These are phyloP conservation scores for Noccaea caerulescens DNA, from an alignment of 345 rosid genomes.

Conservation along the genomic window DNA sequence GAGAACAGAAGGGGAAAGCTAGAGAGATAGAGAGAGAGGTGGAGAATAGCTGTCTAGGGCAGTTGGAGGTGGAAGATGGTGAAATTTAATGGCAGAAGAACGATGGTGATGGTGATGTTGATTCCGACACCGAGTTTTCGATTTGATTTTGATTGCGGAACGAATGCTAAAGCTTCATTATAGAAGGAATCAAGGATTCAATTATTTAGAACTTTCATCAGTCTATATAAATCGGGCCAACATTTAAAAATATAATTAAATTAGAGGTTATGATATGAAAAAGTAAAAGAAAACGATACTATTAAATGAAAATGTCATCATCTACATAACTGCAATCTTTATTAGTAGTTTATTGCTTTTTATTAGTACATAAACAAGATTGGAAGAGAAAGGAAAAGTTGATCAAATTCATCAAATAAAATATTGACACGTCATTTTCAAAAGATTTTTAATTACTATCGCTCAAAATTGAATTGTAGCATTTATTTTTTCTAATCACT, in stretches of 20 bases:
- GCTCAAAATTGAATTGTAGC: not conserved
- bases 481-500: not conserved
- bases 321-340: conserved; percentile 29
- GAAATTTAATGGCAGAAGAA: conserved; percentile 40
- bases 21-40: conserved; percentile 44
- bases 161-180: not conserved
- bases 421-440: conserved; percentile 23
- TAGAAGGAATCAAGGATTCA: not conserved
- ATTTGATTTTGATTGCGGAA: conserved; percentile 43
- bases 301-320: conserved; percentile 14
- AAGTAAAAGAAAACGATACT: no score
- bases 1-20: conserved; percentile 30
- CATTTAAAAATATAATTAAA: conserved; percentile 2
- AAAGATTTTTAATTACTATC: conserved; percentile 5
- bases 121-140: conserved; percentile 33
- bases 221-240: not conserved
- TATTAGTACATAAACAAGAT: conserved; percentile 11
- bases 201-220: not conserved
- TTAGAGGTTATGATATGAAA: not conserved
- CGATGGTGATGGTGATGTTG: conserved; percentile 43
- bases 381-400: not conserved
- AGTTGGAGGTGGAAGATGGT: conserved; percentile 50
- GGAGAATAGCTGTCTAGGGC: conserved; percentile 59
- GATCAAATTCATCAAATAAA: not conserved
- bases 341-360: not conserved